phyloP scores from a whole-genome alignment of 805 yeast species.

The Myxozyma neglecta region DNA sequence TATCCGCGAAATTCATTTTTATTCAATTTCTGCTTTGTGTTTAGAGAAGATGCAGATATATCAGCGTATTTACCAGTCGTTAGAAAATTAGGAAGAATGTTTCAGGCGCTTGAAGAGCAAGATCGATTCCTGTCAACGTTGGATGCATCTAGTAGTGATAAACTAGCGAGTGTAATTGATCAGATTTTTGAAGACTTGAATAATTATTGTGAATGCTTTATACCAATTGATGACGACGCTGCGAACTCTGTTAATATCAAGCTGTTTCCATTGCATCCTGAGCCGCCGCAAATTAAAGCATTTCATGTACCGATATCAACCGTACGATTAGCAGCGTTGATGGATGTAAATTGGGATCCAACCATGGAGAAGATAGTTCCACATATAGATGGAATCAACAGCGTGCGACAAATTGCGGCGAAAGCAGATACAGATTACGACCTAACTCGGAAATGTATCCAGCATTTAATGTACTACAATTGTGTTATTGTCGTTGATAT shows the following conservation, averaged over 20 bases:
- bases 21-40: constrained; percentile 90
- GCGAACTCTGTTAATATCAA: constrained; percentile 91
- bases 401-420: constrained; percentile 71
- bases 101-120: constrained; percentile 84
- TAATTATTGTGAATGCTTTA: constrained; percentile 92
- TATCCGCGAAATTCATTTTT: constrained; percentile 90
- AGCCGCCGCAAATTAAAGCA: constrained; percentile 72
- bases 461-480: constrained; percentile 85
- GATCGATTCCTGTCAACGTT: constrained; percentile 61
- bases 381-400: constrained; percentile 83
- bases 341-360: constrained; percentile 96
- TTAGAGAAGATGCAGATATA: constrained; percentile 76
- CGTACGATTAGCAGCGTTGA: constrained; percentile 66
- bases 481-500: constrained; percentile 81
- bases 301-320: constrained; percentile 92
- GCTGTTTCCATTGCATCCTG: constrained; percentile 82
- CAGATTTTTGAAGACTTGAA: constrained; percentile 93
- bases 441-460: constrained; percentile 81
- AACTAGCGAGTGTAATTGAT: constrained; percentile 69
- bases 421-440: constrained; percentile 77
- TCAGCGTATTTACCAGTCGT: constrained; percentile 86
- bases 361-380: constrained; percentile 88
- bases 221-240: constrained; percentile 69
- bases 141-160: background rate
- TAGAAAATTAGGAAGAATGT: constrained; percentile 81